Conservation (phyloP, 352 stramenopile genomes). For the Pythium folliculosum region DNA sequence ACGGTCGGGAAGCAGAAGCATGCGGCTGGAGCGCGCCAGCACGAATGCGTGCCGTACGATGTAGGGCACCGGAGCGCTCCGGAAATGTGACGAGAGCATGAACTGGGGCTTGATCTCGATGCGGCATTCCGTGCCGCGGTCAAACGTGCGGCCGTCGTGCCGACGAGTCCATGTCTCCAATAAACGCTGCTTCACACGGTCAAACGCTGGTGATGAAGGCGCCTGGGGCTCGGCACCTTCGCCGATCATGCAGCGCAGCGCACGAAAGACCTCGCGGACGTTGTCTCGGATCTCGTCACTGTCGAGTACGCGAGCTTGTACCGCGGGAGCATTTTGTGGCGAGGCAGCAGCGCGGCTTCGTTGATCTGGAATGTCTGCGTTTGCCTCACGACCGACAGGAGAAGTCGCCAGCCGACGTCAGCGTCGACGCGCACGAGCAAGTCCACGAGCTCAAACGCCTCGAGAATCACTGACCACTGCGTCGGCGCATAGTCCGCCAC, state of each 20-base stretch:
- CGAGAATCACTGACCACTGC: neutral
- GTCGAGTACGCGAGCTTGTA: neutral
- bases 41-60: neutral
- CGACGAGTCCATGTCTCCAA: neutral
- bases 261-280: neutral
- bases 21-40: neutral
- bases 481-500: neutral
- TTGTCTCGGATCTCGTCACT: neutral
- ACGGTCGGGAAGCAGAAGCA: neutral
- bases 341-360: neutral
- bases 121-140: neutral
- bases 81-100: neutral
- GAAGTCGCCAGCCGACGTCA: neutral
- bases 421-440: conserved; percentile 7
- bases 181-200: neutral
- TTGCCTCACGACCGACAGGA: neutral
- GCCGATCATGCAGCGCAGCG: conserved; percentile 2
- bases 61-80: neutral
- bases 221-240: neutral
- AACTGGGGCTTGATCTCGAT: neutral
- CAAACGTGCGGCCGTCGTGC: neutral
- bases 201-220: neutral
- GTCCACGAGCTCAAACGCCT: conserved; percentile 7
- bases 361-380: neutral
- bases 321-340: neutral